A percentile compares a stretch with the other conserved stretches of the same genome.
phyloP scores from a whole-genome alignment of 192 early-diverging fungal species.

The Backusella liffmaniae region DNA sequence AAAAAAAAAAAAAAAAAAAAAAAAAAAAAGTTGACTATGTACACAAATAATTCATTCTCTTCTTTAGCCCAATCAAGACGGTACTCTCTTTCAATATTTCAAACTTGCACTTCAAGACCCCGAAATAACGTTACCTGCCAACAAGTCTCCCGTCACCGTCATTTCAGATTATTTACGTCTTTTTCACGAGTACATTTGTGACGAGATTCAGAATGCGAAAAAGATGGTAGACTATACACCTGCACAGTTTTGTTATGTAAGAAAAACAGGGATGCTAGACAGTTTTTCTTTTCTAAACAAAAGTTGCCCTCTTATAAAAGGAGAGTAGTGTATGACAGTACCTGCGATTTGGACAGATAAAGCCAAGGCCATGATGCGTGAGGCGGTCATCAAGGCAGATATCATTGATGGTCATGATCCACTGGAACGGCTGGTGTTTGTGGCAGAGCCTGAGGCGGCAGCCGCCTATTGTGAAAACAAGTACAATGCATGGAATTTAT shows the following conservation, averaged over 20 bases:
- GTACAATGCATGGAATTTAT: slow-evolving; percentile 40
- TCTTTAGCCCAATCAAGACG: neutral
- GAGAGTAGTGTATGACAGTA: slow-evolving; percentile 46
- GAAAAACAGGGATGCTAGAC: neutral
- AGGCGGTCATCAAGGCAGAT: slow-evolving; percentile 43
- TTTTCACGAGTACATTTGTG: slow-evolving; percentile 7
- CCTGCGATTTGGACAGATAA: slow-evolving; percentile 52
- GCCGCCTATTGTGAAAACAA: slow-evolving; percentile 45
- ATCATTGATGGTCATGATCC: slow-evolving; percentile 36
- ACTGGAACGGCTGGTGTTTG: slow-evolving; percentile 36
- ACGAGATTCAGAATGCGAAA: neutral
- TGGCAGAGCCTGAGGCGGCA: slow-evolving; percentile 45
- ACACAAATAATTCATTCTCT: neutral
- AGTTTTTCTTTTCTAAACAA: slow-evolving; percentile 18
- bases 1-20: slow-evolving; percentile 17
- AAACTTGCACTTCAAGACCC: neutral
- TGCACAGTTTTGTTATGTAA: slow-evolving; percentile 23
- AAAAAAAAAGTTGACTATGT: neutral
- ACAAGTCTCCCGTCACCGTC: neutral
- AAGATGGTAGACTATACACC: slow-evolving; percentile 10
- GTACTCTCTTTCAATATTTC: slow-evolving; percentile 2
- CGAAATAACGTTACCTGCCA: neutral
- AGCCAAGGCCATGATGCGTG: slow-evolving; percentile 43
- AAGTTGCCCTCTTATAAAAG: slow-evolving; percentile 41
- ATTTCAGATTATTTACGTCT: slow-evolving; percentile 12